Conservation (phyloP, 495 filamentous ascomycete genomes). For the Aspergillus hancockii region DNA sequence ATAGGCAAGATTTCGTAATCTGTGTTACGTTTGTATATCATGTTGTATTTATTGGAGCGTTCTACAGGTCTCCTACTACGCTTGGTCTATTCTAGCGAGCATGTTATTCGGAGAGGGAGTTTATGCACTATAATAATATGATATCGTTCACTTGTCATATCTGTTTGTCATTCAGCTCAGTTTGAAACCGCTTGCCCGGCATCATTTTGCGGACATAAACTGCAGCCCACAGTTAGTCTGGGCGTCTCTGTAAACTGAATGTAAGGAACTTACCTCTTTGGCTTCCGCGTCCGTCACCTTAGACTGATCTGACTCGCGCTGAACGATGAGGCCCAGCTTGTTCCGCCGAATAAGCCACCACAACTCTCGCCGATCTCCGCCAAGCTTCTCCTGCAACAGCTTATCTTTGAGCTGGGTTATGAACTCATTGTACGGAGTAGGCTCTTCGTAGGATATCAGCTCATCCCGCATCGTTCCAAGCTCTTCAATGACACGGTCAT, state of each 20-base stretch:
- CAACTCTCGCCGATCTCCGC: slow-evolving; percentile 79
- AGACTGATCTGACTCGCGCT: slow-evolving; percentile 57
- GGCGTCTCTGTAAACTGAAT: background rate
- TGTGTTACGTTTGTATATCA: background rate
- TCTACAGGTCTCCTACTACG: background rate
- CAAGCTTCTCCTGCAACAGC: slow-evolving; percentile 68
- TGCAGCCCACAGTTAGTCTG: slow-evolving; percentile 18
- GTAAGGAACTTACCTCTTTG: slow-evolving; percentile 52
- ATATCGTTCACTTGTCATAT: slow-evolving; percentile 9
- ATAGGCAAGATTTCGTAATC: slow-evolving; percentile 69
- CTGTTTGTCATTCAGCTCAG: background rate
- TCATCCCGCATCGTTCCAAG: slow-evolving; percentile 78
- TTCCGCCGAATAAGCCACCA: slow-evolving; percentile 72
- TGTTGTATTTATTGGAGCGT: background rate
- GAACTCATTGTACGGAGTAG: slow-evolving; percentile 75
- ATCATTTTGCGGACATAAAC: slow-evolving; percentile 35
- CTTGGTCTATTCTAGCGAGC: slow-evolving; percentile 3
- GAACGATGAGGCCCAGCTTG: slow-evolving; percentile 73
- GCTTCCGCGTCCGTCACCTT: slow-evolving; percentile 69
- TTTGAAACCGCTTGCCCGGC: background rate
- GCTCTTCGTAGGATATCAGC: slow-evolving; percentile 73
- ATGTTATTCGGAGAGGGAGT: background rate
- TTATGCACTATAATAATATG: background rate
- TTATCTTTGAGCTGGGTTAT: slow-evolving; percentile 70
- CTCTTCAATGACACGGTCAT: slow-evolving; percentile 73